Conservation (phyloP, 768 basidiomycete species). For the Leccinum longicurvipes region DNA sequence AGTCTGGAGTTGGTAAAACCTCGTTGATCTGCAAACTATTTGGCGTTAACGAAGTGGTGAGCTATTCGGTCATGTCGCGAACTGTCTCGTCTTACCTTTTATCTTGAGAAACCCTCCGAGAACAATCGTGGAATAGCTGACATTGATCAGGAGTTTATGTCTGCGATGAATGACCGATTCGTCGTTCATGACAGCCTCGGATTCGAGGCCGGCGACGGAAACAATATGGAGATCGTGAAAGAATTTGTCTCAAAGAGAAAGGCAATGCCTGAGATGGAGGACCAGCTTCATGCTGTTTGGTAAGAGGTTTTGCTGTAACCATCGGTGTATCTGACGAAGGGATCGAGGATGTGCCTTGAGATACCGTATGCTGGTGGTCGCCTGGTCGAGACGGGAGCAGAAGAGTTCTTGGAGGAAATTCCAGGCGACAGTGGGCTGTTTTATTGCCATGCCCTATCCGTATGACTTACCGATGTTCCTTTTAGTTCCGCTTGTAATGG, state of each 20-base stretch:
- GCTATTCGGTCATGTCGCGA: background rate
- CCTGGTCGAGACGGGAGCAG: background rate
- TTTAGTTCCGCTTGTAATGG: background rate
- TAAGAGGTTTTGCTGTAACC: background rate
- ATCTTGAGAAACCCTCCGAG: background rate
- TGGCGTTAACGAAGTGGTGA: background rate
- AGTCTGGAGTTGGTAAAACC: background rate
- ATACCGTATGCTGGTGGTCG: background rate
- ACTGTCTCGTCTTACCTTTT: background rate
- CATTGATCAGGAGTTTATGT: background rate
- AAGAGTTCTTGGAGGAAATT: background rate
- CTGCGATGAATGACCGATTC: background rate
- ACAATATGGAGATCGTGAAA: background rate
- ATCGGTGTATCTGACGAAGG: background rate
- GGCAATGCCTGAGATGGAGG: background rate
- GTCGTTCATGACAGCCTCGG: background rate
- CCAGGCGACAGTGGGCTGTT: background rate
- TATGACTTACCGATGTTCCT: background rate
- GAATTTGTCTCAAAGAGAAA: background rate
- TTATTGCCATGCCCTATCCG: background rate
- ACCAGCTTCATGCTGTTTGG: background rate
- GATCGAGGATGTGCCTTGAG: background rate
- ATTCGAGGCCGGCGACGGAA: background rate
- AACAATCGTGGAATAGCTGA: background rate
- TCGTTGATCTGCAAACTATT: background rate